Percentiles rank a stretch among this genome's conserved stretches.
Conservation (phyloP, 73 alveolate species). For the Tetrahymena thermophila region DNA sequence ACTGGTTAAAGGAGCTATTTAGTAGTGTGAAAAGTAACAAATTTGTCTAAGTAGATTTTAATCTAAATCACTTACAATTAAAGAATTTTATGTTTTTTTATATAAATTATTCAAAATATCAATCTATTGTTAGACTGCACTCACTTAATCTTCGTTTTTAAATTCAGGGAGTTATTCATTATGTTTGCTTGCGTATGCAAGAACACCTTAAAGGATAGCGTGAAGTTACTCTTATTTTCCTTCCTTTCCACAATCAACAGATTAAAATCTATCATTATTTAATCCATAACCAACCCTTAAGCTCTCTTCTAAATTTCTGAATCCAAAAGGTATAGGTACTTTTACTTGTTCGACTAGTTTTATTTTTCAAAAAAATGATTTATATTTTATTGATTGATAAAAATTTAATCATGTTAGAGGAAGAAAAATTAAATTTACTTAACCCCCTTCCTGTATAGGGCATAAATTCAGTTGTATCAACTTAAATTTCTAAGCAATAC, state of each 20-base stretch:
- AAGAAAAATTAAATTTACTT: background rate
- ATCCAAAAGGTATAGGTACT: constrained; percentile 31
- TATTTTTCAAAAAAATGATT: background rate
- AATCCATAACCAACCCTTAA: background rate
- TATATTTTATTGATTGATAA: too few relatives aligned
- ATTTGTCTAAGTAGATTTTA: constrained; percentile 46
- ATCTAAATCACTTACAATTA: constrained; percentile 53
- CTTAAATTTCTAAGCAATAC: constrained; percentile 52
- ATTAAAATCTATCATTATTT: background rate
- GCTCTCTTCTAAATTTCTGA: background rate
- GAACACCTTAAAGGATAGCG: background rate
- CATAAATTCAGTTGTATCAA: constrained; percentile 59
- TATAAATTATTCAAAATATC: background rate
- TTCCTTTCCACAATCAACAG: constrained; percentile 22
- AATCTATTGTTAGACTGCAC: constrained; percentile 32
- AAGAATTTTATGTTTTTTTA: constrained; percentile 41
- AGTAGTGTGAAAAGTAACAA: constrained; percentile 50
- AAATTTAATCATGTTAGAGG: too few relatives aligned
- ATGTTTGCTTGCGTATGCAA: constrained; percentile 47
- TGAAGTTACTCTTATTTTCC: background rate
- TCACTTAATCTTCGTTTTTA: constrained; percentile 56
- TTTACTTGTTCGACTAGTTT: constrained; percentile 55
- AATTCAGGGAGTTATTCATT: constrained; percentile 59
- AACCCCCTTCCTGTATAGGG: constrained; percentile 69
- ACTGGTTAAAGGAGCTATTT: constrained; percentile 90